Conservation (phyloP, 148 eudicot species). For the Oxyria digyna region DNA sequence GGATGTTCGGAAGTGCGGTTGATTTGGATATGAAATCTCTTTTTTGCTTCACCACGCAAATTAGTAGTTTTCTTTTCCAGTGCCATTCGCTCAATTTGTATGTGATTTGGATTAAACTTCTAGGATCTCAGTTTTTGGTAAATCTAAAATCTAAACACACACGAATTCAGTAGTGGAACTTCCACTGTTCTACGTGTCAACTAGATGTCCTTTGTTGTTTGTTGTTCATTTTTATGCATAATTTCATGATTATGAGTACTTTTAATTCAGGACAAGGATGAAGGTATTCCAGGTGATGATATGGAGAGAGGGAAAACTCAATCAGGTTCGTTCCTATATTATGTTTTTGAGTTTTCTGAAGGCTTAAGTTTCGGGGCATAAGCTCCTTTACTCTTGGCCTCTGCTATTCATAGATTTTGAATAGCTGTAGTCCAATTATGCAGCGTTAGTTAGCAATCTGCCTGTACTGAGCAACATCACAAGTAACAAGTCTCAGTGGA, state of each 20-base stretch:
- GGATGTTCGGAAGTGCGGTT: background rate
- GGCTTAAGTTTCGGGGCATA: constrained; percentile 7
- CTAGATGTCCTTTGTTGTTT: background rate
- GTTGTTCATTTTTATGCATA: background rate
- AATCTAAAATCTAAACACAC: background rate
- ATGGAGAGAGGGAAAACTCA: constrained; percentile 58
- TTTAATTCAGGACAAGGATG: constrained; percentile 50
- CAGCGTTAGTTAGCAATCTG: constrained; percentile 20
- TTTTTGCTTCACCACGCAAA: background rate
- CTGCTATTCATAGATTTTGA: background rate
- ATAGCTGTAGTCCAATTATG: constrained; percentile 2
- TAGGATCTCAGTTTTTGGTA: background rate
- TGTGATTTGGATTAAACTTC: background rate
- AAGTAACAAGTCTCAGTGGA: constrained; percentile 62
- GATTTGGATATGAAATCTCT: background rate
- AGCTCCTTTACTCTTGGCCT: background rate
- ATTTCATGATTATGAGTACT: background rate
- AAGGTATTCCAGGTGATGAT: constrained; percentile 28
- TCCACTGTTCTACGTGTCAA: background rate
- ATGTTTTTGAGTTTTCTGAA: background rate
- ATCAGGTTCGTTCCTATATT: constrained; percentile 17
- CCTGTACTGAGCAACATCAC: constrained; percentile 32
- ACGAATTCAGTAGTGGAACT: too few species aligned
- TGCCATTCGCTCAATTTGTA: background rate
- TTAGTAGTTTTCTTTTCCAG: background rate